Conservation (phyloP, 306 rosid genomes). For the Psophocarpus tetragonolobus region DNA sequence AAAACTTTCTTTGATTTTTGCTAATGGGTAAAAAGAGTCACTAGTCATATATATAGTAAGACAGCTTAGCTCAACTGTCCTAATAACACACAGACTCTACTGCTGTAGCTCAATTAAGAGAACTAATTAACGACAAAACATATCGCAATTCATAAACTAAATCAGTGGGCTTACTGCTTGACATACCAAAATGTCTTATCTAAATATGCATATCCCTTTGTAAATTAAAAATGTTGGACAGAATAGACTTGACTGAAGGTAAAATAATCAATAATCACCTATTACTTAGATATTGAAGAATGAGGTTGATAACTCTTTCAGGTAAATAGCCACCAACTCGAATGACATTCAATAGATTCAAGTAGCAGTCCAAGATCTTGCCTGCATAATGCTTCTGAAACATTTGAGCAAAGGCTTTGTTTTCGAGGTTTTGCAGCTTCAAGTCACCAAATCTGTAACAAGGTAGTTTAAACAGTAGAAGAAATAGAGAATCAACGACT, state of each 20-base stretch:
- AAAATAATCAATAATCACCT: conserved; percentile 50
- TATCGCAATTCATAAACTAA: neutral
- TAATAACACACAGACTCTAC: neutral
- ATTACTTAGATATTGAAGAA: conserved; percentile 90
- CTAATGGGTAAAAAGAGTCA: neutral
- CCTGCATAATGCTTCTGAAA: conserved; percentile 83
- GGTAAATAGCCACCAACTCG: conserved; percentile 90
- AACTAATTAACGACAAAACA: conserved; percentile 6
- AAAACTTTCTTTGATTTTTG: neutral
- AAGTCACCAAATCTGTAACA: conserved; percentile 75
- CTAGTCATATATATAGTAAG: neutral
- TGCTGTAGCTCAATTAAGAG: neutral
- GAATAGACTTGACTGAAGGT: neutral
- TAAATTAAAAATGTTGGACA: neutral
- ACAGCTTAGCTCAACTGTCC: neutral
- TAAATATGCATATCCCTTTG: neutral
- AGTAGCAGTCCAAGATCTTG: conserved; percentile 80
- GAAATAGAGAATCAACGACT: conserved; percentile 13
- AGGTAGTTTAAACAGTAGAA: neutral
- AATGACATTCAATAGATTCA: conserved; percentile 53
- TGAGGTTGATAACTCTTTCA: conserved; percentile 85
- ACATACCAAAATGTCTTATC: neutral
- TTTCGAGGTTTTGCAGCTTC: conserved; percentile 77
- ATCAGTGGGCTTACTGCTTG: neutral
- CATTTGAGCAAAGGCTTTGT: conserved; percentile 80